These are phyloP conservation scores for Cladophialophora chaetospira DNA, from an alignment of 2,329 filamentous ascomycete genomes.

Conservation along the genomic window DNA sequence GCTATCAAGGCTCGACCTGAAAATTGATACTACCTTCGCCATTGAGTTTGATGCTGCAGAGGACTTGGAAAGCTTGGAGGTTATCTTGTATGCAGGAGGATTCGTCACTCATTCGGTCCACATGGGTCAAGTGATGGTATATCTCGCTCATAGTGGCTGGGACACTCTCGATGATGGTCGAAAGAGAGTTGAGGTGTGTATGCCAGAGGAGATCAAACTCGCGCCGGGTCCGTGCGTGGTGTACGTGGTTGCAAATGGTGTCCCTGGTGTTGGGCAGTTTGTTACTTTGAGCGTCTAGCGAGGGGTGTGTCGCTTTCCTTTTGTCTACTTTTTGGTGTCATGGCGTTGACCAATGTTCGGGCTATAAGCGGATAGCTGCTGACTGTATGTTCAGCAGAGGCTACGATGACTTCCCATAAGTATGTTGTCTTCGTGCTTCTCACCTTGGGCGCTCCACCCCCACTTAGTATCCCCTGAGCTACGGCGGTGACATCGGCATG, in stretches of 20 bases:
- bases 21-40: slow-evolving; percentile 50
- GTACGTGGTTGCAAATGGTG: slow-evolving; percentile 59
- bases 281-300: slow-evolving; percentile 39
- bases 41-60: slow-evolving; percentile 34
- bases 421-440: too few species aligned
- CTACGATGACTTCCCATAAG: too few species aligned
- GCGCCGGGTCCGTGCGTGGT: slow-evolving; percentile 63
- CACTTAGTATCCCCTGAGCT: too few species aligned
- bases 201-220: slow-evolving; percentile 56
- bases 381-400: neutral
- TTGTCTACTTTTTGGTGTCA: too few species aligned
- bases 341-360: neutral
- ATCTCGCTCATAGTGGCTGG: slow-evolving; percentile 55
- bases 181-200: slow-evolving; percentile 52
- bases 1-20: slow-evolving; percentile 49
- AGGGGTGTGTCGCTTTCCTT: neutral
- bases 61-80: slow-evolving; percentile 40
- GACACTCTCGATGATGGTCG: slow-evolving; percentile 44
- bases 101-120: slow-evolving; percentile 64
- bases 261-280: slow-evolving; percentile 56
- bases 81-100: slow-evolving; percentile 61
- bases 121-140: slow-evolving; percentile 62
- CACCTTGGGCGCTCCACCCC: too few species aligned
- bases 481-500: neutral
- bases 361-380: neutral